These are phyloP conservation scores for Torrubiellomyces zombiae DNA, from an alignment of 2,329 filamentous ascomycete genomes.

Conservation along the genomic window DNA sequence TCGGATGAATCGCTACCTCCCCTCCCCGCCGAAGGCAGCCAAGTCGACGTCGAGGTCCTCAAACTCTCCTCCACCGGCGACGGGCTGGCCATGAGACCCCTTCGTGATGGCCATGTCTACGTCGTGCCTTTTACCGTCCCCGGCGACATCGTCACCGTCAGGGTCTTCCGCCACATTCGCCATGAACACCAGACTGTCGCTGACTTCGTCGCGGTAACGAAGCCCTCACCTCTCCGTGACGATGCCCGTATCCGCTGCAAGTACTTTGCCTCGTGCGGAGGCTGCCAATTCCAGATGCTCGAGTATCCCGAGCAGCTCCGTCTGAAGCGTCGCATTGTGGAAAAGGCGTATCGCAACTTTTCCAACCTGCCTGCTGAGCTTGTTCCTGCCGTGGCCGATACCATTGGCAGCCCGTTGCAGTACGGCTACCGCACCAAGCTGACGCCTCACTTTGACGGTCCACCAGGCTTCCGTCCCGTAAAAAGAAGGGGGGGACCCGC, in stretches of 20 bases:
- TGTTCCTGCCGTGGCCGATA: conserved; percentile 63
- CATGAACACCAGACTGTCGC: conserved; percentile 55
- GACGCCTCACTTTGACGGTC: conserved; percentile 86
- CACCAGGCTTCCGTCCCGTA: conserved; percentile 36
- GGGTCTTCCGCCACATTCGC: conserved; percentile 56
- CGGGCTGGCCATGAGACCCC: conserved; percentile 59
- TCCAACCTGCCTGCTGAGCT: conserved; percentile 61
- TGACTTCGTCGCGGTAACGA: conserved; percentile 65
- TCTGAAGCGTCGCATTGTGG: conserved; percentile 72
- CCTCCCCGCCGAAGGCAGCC: conserved; percentile 51
- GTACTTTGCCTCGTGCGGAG: conserved; percentile 78
- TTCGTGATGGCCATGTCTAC: conserved; percentile 52
- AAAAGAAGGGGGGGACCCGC: conserved; percentile 30
- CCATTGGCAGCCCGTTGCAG: conserved; percentile 76
- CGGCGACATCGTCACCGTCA: conserved; percentile 65
- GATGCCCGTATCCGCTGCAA: conserved; percentile 61
- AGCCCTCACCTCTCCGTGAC: conserved; percentile 59
- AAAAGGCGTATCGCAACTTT: conserved; percentile 86
- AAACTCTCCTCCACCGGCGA: conserved; percentile 85
- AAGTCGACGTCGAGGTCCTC: conserved; percentile 67
- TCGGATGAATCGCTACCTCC: conserved; percentile 35
- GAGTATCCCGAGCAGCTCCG: conserved; percentile 71
- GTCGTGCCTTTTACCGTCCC: conserved; percentile 79
- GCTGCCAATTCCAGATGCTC: conserved; percentile 97
- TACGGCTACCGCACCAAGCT: conserved; percentile 94